Conservation (phyloP, 805 yeast species). For the Candida patagonica region DNA sequence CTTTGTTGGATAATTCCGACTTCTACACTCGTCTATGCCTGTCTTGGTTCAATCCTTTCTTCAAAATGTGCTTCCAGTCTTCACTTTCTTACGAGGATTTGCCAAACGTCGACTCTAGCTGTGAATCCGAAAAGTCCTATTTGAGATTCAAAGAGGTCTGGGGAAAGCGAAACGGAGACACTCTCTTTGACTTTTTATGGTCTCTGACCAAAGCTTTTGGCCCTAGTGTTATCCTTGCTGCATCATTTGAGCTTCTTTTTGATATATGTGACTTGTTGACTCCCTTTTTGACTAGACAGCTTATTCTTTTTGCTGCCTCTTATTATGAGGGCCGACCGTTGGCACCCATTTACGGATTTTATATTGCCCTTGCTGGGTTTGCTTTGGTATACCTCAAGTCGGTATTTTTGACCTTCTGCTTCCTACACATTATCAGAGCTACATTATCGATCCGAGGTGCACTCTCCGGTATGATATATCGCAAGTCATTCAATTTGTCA, state of each 20-base stretch:
- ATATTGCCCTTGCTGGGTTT: conserved; percentile 72
- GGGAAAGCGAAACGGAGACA: conserved; percentile 16
- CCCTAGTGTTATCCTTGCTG: conserved; percentile 32
- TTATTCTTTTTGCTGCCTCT: conserved; percentile 38
- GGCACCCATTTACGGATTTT: conserved; percentile 65
- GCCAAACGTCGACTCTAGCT: conserved; percentile 31
- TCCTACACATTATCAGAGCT: conserved; percentile 60
- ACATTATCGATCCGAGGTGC: conserved; percentile 59
- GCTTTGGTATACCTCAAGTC: conserved; percentile 69
- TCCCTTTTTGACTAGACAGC: conserved; percentile 33
- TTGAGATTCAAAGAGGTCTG: conserved; percentile 16
- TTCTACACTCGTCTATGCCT: conserved; percentile 45
- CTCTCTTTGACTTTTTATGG: conserved; percentile 9
- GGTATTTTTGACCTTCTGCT: conserved; percentile 67
- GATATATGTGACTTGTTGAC: conserved; percentile 36
- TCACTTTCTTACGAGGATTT: conserved; percentile 26
- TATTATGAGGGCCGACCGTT: conserved; percentile 28
- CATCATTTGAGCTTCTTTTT: conserved; percentile 36
- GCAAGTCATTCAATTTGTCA: conserved; percentile 62
- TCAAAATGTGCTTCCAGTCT: conserved; percentile 43
- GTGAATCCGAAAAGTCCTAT: conserved; percentile 18
- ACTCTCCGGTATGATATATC: conserved; percentile 56
- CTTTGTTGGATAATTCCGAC: conserved; percentile 35
- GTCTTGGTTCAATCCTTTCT: conserved; percentile 52
- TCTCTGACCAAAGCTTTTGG: conserved; percentile 33